Base-by-base conservation (phyloP, 139 green algal species). In the Nannochloris sp. region DNA sequence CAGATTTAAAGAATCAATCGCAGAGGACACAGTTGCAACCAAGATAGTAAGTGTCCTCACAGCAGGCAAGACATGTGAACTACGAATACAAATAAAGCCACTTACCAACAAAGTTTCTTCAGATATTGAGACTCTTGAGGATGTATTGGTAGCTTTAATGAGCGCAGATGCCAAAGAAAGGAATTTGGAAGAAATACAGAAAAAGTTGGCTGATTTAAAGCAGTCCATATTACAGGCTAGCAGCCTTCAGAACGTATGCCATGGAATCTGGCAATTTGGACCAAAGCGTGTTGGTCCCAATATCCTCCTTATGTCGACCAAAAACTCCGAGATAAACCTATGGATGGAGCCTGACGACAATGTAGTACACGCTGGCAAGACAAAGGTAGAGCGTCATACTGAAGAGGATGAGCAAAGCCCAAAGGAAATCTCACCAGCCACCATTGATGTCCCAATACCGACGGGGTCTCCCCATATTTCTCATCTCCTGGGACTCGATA, bases 231-330 rank as follows among this genome's bases (percentile, higher is more conserved):
- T 11, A 40, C 8, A 40, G 5, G 34, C 5, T 12, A 40, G 34
- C 5, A 11, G 4, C 34, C 34, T 40, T 11, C 7, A 40, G 8
- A 40, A 9, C 7, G 7, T 11, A 40, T 40, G 34, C 8, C 51
- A 71, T 79, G 72, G 54, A 78, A 77, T 82, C 0, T 97, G 92
- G 92, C 51, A 83, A 43, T 67, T 96, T 65, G 92, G 92, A 2
- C 91, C 92, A 3, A 75, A 80, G 19, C 71, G 75, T 11, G 66
- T 72, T 1, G 92, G 92, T 0, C 85, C 92, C 19, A 94, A 94
- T 75, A 4, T 96, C 29, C 81, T 96, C 18, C 75, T 96, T 4
- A 40, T 40, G 34, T 9, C 34, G 34, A 11, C 7, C 5, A 11
- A 40, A 40, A 11, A 1, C 8, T 40, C 34, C 34, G 8, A 40